phyloP scores from a whole-genome alignment of 139 green algal genomes.

The Zygnema circumcarinatum region DNA sequence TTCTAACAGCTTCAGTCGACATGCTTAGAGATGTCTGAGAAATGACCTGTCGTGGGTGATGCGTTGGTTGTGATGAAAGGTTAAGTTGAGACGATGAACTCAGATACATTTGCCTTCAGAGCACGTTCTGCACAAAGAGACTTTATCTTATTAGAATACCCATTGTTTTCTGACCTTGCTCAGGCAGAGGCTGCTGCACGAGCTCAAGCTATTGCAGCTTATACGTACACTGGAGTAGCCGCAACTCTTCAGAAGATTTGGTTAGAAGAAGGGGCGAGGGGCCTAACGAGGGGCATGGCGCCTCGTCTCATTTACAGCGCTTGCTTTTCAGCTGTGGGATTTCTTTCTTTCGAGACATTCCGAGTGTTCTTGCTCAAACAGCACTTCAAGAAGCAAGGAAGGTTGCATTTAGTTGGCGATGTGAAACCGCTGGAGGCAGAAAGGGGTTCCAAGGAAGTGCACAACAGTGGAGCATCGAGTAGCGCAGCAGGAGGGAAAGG shows the following conservation, averaged over 20 bases:
- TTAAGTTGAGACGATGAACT: no score
- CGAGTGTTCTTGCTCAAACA: slow-evolving; percentile 22
- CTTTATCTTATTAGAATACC: no score
- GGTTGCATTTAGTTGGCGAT: no score
- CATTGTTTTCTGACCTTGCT: no score
- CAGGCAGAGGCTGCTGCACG: slow-evolving; percentile 35
- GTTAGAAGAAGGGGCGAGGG: slow-evolving; percentile 40
- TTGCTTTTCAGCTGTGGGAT: slow-evolving; percentile 47
- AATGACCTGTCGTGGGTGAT: not conserved
- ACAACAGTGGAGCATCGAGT: no score
- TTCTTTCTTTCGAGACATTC: slow-evolving; percentile 53
- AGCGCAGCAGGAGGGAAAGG: no score
- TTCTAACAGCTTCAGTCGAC: not conserved
- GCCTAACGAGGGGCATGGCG: slow-evolving; percentile 34
- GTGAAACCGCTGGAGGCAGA: no score
- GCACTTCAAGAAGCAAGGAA: slow-evolving; percentile 5
- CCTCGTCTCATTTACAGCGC: slow-evolving; percentile 52
- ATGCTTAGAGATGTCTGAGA: not conserved
- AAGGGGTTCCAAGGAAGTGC: no score
- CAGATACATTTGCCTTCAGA: no score
- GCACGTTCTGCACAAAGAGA: no score
- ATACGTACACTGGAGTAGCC: slow-evolving; percentile 31
- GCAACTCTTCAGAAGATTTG: slow-evolving; percentile 44
- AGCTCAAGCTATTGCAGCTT: slow-evolving; percentile 32
- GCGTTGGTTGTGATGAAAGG: not conserved